A percentile compares a stretch with the other conserved stretches of the same genome.
Conservation (phyloP, 2,329 filamentous ascomycete species). For the Phialophora macrospora region DNA sequence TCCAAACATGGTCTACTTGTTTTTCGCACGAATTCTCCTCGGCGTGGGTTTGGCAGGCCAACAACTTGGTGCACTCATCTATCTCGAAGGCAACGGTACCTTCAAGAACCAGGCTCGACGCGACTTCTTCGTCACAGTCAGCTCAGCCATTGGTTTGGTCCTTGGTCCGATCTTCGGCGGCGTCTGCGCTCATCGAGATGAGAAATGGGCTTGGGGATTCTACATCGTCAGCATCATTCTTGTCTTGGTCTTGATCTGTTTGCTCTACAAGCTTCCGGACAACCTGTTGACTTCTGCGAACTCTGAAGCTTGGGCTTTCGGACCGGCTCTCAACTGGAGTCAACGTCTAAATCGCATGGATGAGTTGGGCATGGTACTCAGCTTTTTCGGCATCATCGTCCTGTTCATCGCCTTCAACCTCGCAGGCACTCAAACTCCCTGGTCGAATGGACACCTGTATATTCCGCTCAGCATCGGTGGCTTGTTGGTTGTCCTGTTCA, state of each 20-base stretch:
- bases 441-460: conserved; percentile 24
- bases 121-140: conserved; percentile 31
- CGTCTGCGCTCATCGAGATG: conserved; percentile 22
- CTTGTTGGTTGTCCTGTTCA: conserved; percentile 15
- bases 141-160: conserved; percentile 26
- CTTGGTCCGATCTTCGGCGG: conserved; percentile 31
- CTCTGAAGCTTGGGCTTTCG: conserved; percentile 15
- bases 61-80: conserved; percentile 29
- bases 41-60: conserved; percentile 31
- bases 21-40: conserved; percentile 23
- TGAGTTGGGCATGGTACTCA: conserved; percentile 21
- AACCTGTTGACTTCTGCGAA: conserved; percentile 9
- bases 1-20: conserved; percentile 26
- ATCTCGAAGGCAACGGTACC: conserved; percentile 25
- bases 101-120: conserved; percentile 32
- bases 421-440: conserved; percentile 20
- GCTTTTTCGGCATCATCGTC: conserved; percentile 27
- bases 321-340: conserved; percentile 8
- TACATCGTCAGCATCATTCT: conserved; percentile 24
- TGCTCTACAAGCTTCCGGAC: conserved; percentile 27
- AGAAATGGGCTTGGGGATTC: conserved; percentile 26
- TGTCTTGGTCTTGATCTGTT: conserved; percentile 8
- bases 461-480: conserved; percentile 18
- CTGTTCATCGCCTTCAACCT: conserved; percentile 32
- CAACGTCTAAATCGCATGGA: conserved; percentile 21